phyloP scores from a whole-genome alignment of 768 basidiomycete genomes.

The Tephrocybe sp. region DNA sequence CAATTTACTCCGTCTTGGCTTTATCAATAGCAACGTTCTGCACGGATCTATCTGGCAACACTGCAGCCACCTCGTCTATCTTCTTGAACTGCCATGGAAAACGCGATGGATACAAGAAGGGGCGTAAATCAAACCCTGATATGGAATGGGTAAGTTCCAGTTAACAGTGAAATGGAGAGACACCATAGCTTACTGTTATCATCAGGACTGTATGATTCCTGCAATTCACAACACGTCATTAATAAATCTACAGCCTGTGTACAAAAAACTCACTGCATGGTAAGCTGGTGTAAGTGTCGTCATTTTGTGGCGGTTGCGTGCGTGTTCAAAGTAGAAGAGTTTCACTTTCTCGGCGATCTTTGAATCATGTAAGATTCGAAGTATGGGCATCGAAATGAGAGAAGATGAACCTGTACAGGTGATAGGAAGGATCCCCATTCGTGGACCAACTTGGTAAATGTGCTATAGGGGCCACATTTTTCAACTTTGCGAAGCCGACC shows the following conservation, averaged over 20 bases:
- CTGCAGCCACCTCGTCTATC: conserved; percentile 84
- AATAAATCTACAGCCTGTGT: too few relatives aligned
- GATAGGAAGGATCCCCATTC: conserved; percentile 90
- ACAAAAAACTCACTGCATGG: conserved; percentile 70
- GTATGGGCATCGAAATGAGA: neutral
- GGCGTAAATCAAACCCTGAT: conserved; percentile 89
- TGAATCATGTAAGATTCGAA: neutral
- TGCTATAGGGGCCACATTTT: conserved; percentile 97
- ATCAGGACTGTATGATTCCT: conserved; percentile 97
- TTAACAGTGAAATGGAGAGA: neutral
- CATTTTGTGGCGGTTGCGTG: conserved; percentile 98
- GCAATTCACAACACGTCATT: neutral
- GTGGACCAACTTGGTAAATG: conserved; percentile 91
- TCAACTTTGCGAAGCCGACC: conserved; percentile 93
- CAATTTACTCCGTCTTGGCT: conserved; percentile 43
- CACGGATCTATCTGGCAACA: conserved; percentile 67
- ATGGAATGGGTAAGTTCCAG: conserved; percentile 15
- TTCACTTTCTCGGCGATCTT: conserved; percentile 98
- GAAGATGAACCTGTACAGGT: conserved; percentile 66
- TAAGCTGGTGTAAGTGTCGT: conserved; percentile 92
- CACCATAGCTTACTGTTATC: conserved; percentile 73
- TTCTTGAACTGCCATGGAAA: conserved; percentile 98
- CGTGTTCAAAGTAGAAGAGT: conserved; percentile 94
- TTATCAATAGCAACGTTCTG: conserved; percentile 32
- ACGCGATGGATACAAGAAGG: conserved; percentile 91